Evolutionary conservation across 371 early-diverging fungal genomes (phyloP).

Genomic region (Mortierella sp.): DNA sequence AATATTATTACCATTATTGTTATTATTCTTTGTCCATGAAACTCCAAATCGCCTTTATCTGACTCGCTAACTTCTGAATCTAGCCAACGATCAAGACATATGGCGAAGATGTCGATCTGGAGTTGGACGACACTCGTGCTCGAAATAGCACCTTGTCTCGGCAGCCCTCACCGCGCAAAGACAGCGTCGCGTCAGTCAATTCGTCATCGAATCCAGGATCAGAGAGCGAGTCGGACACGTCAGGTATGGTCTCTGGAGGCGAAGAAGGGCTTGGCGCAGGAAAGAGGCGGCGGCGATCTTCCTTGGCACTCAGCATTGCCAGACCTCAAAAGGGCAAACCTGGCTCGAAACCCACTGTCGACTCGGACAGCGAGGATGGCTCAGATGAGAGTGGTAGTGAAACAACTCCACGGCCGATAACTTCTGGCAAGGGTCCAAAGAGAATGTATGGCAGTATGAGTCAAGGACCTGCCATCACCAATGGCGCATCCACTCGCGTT

Average conservation of each 20-base stretch:
- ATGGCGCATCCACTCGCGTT: not conserved
- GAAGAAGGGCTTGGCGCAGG: slow-evolving; percentile 35
- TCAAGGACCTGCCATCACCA: slow-evolving; percentile 11
- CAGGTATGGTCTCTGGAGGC: slow-evolving; percentile 31
- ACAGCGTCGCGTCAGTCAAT: slow-evolving; percentile 28
- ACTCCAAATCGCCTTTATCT: not conserved
- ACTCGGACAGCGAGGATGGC: slow-evolving; percentile 44
- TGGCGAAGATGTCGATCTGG: slow-evolving; percentile 78
- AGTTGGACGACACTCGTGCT: slow-evolving; percentile 55
- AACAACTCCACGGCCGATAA: slow-evolving; percentile 12
- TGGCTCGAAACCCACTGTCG: slow-evolving; percentile 7
- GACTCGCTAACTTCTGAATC: not conserved
- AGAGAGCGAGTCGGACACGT: slow-evolving; percentile 40
- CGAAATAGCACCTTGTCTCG: slow-evolving; percentile 14
- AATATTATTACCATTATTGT: not conserved
- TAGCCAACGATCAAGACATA: slow-evolving; percentile 78
- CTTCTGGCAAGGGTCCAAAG: slow-evolving; percentile 53
- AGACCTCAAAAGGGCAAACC: slow-evolving; percentile 44
- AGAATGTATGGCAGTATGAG: slow-evolving; percentile 39
- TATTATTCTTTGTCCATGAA: not conserved
- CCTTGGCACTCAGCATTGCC: slow-evolving; percentile 33
- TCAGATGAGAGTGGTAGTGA: slow-evolving; percentile 25
- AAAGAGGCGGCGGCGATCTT: slow-evolving; percentile 44
- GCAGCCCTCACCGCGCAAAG: slow-evolving; percentile 33
- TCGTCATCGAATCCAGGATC: slow-evolving; percentile 38